Conservation (phyloP, 441 rosid species). For the Adansonia rubrostipa region DNA sequence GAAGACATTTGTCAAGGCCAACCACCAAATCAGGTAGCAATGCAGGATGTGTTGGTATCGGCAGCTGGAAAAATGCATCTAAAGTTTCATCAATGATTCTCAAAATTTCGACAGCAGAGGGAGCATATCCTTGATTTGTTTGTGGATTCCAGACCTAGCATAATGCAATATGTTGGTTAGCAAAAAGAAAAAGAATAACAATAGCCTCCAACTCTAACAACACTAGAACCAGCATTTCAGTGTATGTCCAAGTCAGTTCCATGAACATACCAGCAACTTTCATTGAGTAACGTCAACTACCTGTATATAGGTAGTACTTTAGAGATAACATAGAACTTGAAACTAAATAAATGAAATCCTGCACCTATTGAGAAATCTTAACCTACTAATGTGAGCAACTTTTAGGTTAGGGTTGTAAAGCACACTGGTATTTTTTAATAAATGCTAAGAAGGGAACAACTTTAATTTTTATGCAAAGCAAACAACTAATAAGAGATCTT, state of each 20-base stretch:
- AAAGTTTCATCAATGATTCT: constrained; percentile 85
- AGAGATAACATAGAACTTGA: neutral
- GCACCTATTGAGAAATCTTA: neutral
- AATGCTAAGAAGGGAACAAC: neutral
- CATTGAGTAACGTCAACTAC: neutral
- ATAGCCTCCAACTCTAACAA: neutral
- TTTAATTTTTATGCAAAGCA: neutral
- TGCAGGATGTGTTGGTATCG: constrained; percentile 92
- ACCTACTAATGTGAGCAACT: neutral
- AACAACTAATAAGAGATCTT: neutral
- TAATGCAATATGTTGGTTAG: constrained; percentile 27
- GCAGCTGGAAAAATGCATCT: constrained; percentile 89
- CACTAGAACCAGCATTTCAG: neutral
- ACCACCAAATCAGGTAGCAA: constrained; percentile 83
- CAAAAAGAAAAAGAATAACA: neutral
- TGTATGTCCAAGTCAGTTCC: constrained; percentile 5
- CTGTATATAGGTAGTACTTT: neutral
- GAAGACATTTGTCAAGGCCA: constrained; percentile 91
- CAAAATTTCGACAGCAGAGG: constrained; percentile 82
- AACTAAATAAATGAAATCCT: neutral
- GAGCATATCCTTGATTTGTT: constrained; percentile 70
- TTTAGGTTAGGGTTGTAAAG: neutral
- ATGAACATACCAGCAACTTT: neutral
- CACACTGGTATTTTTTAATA: neutral
- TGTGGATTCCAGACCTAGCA: constrained; percentile 72